Percentiles rank a stretch among this genome's conserved stretches.
These are phyloP conservation scores for Annulohypoxylon stygium DNA, from an alignment of 495 filamentous ascomycete genomes.

Conservation along the genomic window DNA sequence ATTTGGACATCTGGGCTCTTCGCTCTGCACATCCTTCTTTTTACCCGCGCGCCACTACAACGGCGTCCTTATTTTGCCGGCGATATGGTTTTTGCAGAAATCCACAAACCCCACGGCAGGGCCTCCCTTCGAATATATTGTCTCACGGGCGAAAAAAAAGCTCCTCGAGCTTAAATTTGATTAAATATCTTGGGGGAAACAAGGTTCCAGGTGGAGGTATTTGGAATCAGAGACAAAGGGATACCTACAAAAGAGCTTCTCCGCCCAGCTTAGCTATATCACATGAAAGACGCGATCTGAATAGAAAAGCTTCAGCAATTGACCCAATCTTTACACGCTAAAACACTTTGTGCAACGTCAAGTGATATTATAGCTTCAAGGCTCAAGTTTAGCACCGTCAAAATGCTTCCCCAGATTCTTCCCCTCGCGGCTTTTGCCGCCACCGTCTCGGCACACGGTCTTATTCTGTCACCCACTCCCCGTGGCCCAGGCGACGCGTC, in stretches of 20 bases:
- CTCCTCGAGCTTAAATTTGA: conserved; percentile 26
- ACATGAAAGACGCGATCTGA: conserved; percentile 21
- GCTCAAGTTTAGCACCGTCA: conserved; percentile 13
- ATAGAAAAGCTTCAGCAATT: neutral
- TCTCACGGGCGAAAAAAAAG: conserved; percentile 22
- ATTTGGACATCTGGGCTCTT: conserved; percentile 29
- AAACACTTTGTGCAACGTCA: neutral
- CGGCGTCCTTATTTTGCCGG: conserved; percentile 38
- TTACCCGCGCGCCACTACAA: conserved; percentile 40
- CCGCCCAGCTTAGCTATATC: conserved; percentile 27
- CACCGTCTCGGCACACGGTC: conserved; percentile 71
- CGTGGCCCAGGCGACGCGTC: conserved; percentile 73
- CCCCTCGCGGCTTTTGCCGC: conserved; percentile 63
- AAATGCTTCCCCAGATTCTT: conserved; percentile 48
- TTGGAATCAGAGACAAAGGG: conserved; percentile 36
- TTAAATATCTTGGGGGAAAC: conserved; percentile 33
- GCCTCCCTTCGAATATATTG: conserved; percentile 41
- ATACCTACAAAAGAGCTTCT: conserved; percentile 37
- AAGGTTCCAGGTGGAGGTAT: conserved; percentile 34
- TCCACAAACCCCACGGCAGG: conserved; percentile 32
- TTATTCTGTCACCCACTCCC: conserved; percentile 68
- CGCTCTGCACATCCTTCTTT: conserved; percentile 21
- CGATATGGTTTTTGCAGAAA: conserved; percentile 36
- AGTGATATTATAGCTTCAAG: neutral
- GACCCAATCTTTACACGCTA: conserved; percentile 3